These are phyloP conservation scores for Tephrocybe sp. DNA, from an alignment of 768 basidiomycete genomes.

Conservation along the genomic window DNA sequence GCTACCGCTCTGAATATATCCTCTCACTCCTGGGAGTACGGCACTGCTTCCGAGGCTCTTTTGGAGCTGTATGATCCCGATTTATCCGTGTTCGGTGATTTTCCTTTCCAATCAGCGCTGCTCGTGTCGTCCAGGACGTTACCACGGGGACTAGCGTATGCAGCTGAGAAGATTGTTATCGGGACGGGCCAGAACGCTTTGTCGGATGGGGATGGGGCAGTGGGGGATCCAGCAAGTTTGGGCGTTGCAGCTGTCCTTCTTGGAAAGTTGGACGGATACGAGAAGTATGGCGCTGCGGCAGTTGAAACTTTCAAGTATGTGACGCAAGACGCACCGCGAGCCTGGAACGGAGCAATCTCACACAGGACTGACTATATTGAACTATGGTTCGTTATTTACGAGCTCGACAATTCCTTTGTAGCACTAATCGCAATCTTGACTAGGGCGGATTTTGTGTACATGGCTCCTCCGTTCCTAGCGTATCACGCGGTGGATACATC, in stretches of 20 bases:
- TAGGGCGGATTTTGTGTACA: slow-evolving; percentile 58
- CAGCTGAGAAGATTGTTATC: slow-evolving; percentile 11
- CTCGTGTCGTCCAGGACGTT: background rate
- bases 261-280: slow-evolving; percentile 26
- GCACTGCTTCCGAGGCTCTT: slow-evolving; percentile 28
- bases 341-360: slow-evolving; percentile 50
- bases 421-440: background rate
- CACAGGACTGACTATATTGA: slow-evolving; percentile 51
- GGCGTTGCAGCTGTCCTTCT: slow-evolving; percentile 44
- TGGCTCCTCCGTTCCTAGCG: slow-evolving; percentile 58
- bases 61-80: slow-evolving; percentile 27
- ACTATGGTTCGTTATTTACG: slow-evolving; percentile 38
- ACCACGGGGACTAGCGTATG: slow-evolving; percentile 10
- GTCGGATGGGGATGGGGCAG: slow-evolving; percentile 42
- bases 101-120: slow-evolving; percentile 19
- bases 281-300: slow-evolving; percentile 37
- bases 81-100: slow-evolving; percentile 26
- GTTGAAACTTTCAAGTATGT: slow-evolving; percentile 42
- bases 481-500: slow-evolving; percentile 44
- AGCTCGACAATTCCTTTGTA: background rate
- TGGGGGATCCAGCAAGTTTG: slow-evolving; percentile 57
- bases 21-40: slow-evolving; percentile 32
- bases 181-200: slow-evolving; percentile 27
- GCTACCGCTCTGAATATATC: slow-evolving; percentile 21
- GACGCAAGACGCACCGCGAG: slow-evolving; percentile 38